These are phyloP conservation scores for Clathrus columnatus DNA, from an alignment of 768 basidiomycete species.

Conservation along the genomic window DNA sequence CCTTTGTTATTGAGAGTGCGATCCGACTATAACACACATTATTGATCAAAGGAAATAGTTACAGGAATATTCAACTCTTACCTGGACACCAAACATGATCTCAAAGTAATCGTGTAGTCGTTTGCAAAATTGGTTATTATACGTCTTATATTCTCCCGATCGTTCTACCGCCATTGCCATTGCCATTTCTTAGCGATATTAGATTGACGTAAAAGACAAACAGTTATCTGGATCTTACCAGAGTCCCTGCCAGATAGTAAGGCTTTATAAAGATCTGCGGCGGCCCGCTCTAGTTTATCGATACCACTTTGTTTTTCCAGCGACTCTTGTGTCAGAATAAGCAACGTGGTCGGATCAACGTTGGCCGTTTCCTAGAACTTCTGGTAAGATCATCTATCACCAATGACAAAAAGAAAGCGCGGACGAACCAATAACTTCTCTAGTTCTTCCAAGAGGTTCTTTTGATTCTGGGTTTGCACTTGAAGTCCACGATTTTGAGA, in stretches of 20 bases:
- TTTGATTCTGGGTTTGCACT: slow-evolving; percentile 95
- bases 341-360: slow-evolving; percentile 69
- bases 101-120: slow-evolving; percentile 81
- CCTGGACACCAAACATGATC: slow-evolving; percentile 90
- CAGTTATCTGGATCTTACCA: slow-evolving; percentile 36
- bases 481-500: slow-evolving; percentile 94
- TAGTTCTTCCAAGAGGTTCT: slow-evolving; percentile 72
- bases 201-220: neutral
- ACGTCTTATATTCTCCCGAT: slow-evolving; percentile 80
- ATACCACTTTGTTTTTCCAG: slow-evolving; percentile 74
- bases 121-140: slow-evolving; percentile 91
- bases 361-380: slow-evolving; percentile 77
- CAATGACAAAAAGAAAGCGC: too few relatives aligned
- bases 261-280: slow-evolving; percentile 89
- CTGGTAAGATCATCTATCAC: neutral
- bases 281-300: slow-evolving; percentile 69
- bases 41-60: neutral
- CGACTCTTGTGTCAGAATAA: slow-evolving; percentile 80
- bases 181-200: slow-evolving; percentile 87
- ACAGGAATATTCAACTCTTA: slow-evolving; percentile 23
- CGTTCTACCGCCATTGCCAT: slow-evolving; percentile 95
- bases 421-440: slow-evolving; percentile 76
- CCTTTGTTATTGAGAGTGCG: slow-evolving; percentile 29
- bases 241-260: slow-evolving; percentile 83
- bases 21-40: slow-evolving; percentile 25